These are phyloP conservation scores for Mortierella antarctica DNA, from an alignment of 192 early-diverging fungal genomes.

Conservation along the genomic window DNA sequence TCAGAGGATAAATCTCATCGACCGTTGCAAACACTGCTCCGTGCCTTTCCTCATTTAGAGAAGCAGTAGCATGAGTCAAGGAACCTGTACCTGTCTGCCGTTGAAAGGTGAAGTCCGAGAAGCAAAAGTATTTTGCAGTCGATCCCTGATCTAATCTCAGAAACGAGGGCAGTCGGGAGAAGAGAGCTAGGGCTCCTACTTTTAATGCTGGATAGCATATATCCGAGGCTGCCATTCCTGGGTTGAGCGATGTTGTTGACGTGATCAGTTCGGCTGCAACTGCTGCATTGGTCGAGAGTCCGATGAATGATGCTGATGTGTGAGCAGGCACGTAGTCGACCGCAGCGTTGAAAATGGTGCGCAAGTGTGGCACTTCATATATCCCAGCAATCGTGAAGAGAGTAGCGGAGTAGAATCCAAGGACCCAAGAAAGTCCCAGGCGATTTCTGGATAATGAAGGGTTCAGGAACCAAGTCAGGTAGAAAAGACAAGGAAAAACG, in stretches of 20 bases:
- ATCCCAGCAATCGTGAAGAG: constrained; percentile 33
- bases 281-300: background rate
- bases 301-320: background rate
- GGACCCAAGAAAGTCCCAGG: constrained; percentile 48
- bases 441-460: constrained; percentile 39
- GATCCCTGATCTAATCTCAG: constrained; percentile 20
- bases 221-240: background rate
- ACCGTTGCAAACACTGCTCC: too few relatives aligned
- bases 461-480: constrained; percentile 43
- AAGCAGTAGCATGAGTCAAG: too few relatives aligned
- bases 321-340: constrained; percentile 29
- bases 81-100: background rate
- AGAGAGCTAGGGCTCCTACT: constrained; percentile 6
- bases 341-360: constrained; percentile 32
- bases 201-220: constrained; percentile 27
- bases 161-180: constrained; percentile 26
- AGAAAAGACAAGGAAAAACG: constrained; percentile 40
- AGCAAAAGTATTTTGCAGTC: constrained; percentile 31
- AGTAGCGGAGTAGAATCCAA: constrained; percentile 35
- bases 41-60: too few relatives aligned
- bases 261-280: background rate
- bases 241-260: background rate
- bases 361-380: constrained; percentile 37
- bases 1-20: too few relatives aligned
- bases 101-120: constrained; percentile 22